Conservation (phyloP, 768 basidiomycete species). For the Auriscalpium microsporum region DNA sequence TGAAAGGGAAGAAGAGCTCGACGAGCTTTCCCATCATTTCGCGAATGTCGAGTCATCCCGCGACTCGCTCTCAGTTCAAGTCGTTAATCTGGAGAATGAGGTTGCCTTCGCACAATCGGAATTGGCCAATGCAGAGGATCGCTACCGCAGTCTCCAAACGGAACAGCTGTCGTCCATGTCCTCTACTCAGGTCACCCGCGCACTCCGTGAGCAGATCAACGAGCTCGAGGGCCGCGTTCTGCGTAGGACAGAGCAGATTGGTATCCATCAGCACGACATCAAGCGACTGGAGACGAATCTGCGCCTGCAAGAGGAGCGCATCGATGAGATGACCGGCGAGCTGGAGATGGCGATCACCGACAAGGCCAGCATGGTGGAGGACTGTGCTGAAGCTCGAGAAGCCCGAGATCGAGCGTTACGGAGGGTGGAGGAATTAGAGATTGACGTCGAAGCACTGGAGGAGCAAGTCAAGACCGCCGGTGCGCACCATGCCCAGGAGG, state of each 20-base stretch:
- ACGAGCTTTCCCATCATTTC: conserved; percentile 36
- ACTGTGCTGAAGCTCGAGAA: conserved; percentile 71
- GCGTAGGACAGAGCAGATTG: conserved; percentile 66
- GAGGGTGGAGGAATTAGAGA: conserved; percentile 52
- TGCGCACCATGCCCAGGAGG: conserved; percentile 18
- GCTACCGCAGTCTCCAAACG: conserved; percentile 54
- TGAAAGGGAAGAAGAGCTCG: conserved; percentile 36
- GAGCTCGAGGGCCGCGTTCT: conserved; percentile 59
- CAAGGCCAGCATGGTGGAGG: conserved; percentile 77
- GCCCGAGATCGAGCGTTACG: conserved; percentile 57
- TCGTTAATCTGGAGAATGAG: conserved; percentile 56
- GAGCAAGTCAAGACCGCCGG: conserved; percentile 19
- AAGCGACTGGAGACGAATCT: conserved; percentile 68
- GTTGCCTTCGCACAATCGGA: conserved; percentile 44
- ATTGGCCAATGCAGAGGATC: conserved; percentile 45
- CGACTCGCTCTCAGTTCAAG: conserved; percentile 54
- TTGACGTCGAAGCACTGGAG: conserved; percentile 43
- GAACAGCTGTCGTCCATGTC: conserved; percentile 62
- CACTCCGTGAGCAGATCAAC: conserved; percentile 55
- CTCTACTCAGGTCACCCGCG: conserved; percentile 31
- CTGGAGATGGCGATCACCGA: conserved; percentile 56
- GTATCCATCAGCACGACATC: conserved; percentile 73
- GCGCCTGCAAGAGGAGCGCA: conserved; percentile 63
- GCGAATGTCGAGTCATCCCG: conserved; percentile 58
- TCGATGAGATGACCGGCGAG: conserved; percentile 62